Conservation (phyloP, 75 land plant species). For the Selaginella moellendorffii region DNA sequence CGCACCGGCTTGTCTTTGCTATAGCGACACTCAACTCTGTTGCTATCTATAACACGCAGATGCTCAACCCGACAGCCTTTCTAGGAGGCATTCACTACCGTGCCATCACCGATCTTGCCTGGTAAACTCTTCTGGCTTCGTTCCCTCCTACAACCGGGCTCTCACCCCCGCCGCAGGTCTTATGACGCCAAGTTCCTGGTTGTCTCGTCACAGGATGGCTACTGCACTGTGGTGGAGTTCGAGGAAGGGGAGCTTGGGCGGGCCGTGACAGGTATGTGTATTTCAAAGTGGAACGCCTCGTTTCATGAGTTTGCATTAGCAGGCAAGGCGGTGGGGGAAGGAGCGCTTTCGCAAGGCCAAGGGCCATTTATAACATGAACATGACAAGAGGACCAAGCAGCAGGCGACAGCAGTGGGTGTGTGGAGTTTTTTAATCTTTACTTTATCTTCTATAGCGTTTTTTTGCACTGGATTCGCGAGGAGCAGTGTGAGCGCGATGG, state of each 20-base stretch:
- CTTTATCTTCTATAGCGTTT: no score
- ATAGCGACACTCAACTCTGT: conserved; percentile 80
- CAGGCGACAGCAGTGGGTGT: no score
- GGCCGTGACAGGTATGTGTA: no score
- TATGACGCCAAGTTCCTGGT: conserved; percentile 61
- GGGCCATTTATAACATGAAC: no score
- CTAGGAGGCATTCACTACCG: conserved; percentile 94
- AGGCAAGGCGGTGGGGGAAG: no score
- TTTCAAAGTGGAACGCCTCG: no score
- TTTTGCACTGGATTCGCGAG: no score
- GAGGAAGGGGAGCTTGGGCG: conserved; percentile 76
- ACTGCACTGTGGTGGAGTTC: conserved; percentile 69
- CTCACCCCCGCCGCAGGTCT: conserved; percentile 38
- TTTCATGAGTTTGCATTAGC: no score
- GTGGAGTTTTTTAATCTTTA: no score
- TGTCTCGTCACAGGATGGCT: conserved; percentile 91
- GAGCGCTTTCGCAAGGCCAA: no score
- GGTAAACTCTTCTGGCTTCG: conserved; percentile 27
- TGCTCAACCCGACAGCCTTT: conserved; percentile 49
- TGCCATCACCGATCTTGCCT: conserved; percentile 87
- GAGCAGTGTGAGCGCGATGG: no score
- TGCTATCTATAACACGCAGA: conserved; percentile 81
- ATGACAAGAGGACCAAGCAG: no score
- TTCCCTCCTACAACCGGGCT: background rate
- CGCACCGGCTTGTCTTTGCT: conserved; percentile 79